Evolutionary conservation across 164 flowering plant species (phyloP).

Genomic region (Dillenia turbinata): DNA sequence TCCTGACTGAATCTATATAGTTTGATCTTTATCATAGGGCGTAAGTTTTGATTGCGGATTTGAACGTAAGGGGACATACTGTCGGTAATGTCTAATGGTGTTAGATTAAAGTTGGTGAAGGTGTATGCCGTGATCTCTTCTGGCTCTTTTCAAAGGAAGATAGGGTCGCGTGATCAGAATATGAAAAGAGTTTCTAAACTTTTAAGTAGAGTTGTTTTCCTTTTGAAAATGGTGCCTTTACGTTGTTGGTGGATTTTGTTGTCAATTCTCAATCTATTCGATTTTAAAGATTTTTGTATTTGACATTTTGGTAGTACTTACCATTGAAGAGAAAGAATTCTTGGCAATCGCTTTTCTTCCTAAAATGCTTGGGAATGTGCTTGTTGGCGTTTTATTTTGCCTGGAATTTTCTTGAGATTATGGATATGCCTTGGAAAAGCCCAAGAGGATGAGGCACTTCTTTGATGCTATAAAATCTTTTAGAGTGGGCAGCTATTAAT

Average conservation of each 20-base stretch:
- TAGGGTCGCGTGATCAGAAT: conserved; percentile 76
- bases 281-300: conserved; percentile 10
- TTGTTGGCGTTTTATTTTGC: no score
- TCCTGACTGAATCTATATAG: background rate
- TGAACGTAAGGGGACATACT: conserved; percentile 82
- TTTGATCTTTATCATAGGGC: conserved; percentile 35
- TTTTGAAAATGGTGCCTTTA: conserved; percentile 1
- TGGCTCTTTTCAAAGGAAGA: conserved; percentile 85
- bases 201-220: background rate
- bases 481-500: no score
- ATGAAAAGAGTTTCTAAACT: background rate
- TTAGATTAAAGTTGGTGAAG: conserved; percentile 81
- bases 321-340: no score
- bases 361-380: no score
- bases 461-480: no score
- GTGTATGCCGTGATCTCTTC: conserved; percentile 77
- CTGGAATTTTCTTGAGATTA: no score
- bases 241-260: conserved; percentile 13
- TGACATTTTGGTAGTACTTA: background rate
- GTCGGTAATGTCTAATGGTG: conserved; percentile 92
- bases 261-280: conserved; percentile 1
- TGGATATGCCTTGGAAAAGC: no score
- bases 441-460: no score
- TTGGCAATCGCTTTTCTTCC: no score
- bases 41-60: conserved; percentile 92